Percentiles rank a stretch among this genome's conserved stretches.
Conservation (phyloP, 495 filamentous ascomycete genomes). For the Tuber magnatum region DNA sequence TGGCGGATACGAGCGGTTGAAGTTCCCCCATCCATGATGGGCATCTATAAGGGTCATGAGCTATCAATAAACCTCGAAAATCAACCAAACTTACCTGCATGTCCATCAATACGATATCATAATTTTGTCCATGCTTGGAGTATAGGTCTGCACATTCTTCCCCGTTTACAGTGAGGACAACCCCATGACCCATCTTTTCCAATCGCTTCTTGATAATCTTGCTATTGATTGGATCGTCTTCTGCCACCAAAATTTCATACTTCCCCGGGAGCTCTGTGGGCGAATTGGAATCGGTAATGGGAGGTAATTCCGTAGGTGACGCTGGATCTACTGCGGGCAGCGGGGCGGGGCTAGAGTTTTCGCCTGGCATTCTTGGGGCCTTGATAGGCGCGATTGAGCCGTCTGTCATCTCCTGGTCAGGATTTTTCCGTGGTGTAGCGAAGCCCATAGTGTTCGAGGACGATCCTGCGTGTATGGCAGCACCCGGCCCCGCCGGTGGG, state of each 20-base stretch:
- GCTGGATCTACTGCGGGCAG: neutral
- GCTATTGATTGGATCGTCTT: slow-evolving; percentile 90
- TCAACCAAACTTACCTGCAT: slow-evolving; percentile 60
- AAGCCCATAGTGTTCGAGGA: neutral
- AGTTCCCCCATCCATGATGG: slow-evolving; percentile 80
- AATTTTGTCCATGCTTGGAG: slow-evolving; percentile 48
- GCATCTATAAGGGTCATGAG: slow-evolving; percentile 58
- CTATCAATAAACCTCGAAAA: neutral
- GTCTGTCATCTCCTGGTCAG: slow-evolving; percentile 44
- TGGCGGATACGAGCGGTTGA: slow-evolving; percentile 75
- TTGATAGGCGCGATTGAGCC: slow-evolving; percentile 45
- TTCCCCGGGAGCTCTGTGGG: neutral
- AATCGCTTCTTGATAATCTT: slow-evolving; percentile 79
- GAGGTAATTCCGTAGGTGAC: neutral
- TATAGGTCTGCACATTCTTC: slow-evolving; percentile 74
- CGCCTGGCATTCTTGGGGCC: slow-evolving; percentile 45
- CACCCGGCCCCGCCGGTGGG: neutral
- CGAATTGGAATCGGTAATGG: neutral
- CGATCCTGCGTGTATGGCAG: slow-evolving; percentile 23
- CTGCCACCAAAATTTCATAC: slow-evolving; percentile 68
- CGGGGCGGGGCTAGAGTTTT: slow-evolving; percentile 14
- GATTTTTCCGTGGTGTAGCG: slow-evolving; percentile 10
- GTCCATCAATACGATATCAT: slow-evolving; percentile 92
- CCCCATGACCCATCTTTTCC: slow-evolving; percentile 68
- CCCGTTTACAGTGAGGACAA: slow-evolving; percentile 70